Base-by-base conservation (phyloP, 305 asterid genomes). In the Fraxinus floribunda region DNA sequence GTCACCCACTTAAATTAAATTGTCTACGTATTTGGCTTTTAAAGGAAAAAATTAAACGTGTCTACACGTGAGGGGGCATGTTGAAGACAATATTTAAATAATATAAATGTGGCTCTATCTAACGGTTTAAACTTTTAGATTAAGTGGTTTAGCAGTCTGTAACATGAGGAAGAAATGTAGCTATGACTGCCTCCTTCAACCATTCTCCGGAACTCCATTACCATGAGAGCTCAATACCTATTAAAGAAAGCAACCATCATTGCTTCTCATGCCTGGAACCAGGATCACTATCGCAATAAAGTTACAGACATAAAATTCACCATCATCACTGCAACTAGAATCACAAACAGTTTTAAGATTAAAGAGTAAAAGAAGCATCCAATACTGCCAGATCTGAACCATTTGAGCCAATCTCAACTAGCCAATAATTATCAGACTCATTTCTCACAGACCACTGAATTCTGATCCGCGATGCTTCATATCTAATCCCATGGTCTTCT, bases 261-360 rank as follows among this genome's bases (percentile, higher is more conserved):
- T 75, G 78, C 80, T 66, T 62, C 39, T 75, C 78, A 41, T 30
- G 74, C 46, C 70, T 36, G 78, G 80, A 34, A 82, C 73, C 78
- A 41, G 62, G 32, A 46, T 82, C 55, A 44, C 60, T 18, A 18
- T 18, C 71, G 18, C 55, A 29, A 29, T 29, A 66, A 52, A 83
- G 49, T 78, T 36, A 18, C n/a, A 7, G 15, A 75, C 77, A 36
- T 73, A 24, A 82, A n/a, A 15, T 78, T 82, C 73, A 76, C 68
- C 62, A 35, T 64, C 78, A 78, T 52, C 55, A 70, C 60, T 15
- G 26, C 75, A 26, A 38, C 73, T 64, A 68, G 13, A 77, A 18
- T 46, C 9, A 36, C 77, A 41, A n/a, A 36, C 35, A 78, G 68
- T 16, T 11, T 24, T 24, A 64, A 41, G 49, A 60, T 30, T 78